Evolutionary conservation across 2,329 filamentous ascomycete genomes (phyloP), one percentile per base, ranked within the genome.

Genomic region (Cercospora sp.): DNA sequence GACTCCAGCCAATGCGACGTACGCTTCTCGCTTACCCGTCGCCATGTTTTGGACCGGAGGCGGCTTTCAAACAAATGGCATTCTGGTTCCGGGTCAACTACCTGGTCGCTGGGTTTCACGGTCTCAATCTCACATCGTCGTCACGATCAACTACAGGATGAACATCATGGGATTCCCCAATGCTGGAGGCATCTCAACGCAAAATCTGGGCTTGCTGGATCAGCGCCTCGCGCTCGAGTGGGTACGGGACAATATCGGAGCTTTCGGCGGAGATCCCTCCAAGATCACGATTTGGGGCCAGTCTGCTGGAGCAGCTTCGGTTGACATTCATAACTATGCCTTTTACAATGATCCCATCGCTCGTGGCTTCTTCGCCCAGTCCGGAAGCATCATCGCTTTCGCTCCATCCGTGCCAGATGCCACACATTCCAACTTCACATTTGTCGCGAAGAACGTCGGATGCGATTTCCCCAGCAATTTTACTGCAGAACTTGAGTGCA

Each of bases 21-120:
- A 71, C 10, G 65, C 70, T 31, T 69, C 3, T 63, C 72, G 51
- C 64, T 73, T 83, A 3, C 83, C 83, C 0, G 83, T 84, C 0
- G 75, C 82, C 9, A 77, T 81, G 40, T 86, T 83, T 75, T 77
- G 83, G 53, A 80, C 81, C 31, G 84, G 83, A 2, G 83, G 84
- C 6, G 80, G 80, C 3, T 82, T 82, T 66, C 68, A 76, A 18
- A 80, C 76, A 3, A 82, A 81, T n/a, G 81, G 81, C 20, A 74
- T 81, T 2, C 73, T 80, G n/a, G 77, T 83, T 2, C 80, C 82
- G 0, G 82, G 78, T 65, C 81, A 84, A 65, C 76, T 82, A 9
- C 82, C 82, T 1, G 71, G 77, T 2, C 71, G 75, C 9, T 82
- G 82, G 79, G 80, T 82, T 3, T 73, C 78, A 36, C 74, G 80